Evolutionary conservation across 495 filamentous ascomycete species (phyloP), one percentile per base, ranked within the genome.

Genomic region (Penicillium silybi): DNA sequence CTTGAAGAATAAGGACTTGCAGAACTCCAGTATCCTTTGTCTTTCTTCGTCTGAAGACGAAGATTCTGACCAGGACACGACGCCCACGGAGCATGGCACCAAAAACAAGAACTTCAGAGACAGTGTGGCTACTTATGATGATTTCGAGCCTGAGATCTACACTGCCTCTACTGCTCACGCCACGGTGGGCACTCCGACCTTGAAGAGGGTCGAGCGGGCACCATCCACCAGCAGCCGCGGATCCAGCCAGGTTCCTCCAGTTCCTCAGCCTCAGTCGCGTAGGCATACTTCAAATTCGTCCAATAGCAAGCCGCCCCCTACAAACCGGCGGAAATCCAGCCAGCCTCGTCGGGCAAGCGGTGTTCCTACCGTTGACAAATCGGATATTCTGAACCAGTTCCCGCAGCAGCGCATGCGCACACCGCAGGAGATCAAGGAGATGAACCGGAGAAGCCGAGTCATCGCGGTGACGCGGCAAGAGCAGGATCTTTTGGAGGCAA

Each of bases 381-480:
- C 68, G 16, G 61, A 69, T 3, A 60, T 67, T 35, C 50, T 61
- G 19, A 61, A 68, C 15, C 57, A 57, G 29, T 44, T 65, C 34
- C 57, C 59, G 13, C 63, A 59, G 46, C 54, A 57, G 38, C 59
- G 52, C 8, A 43, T 40, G 10, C 53, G 49, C 26, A 53, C 50
- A 6, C 56, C 48, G 18, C 42, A 64, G 46, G 56, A 62, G 29
- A 48, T 67, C 41, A 69, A 62, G 34, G 65, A 73, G 37, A 58
- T 64, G 18, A 69, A 75, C 43, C 61, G 72, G 19, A 75, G 78
- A 54, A 85, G 81, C 44, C 84, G 85, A 34, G 74, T 93, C 35
- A 93, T 96, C 81, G 85, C 87, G 0, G 89, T 95, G 43, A 95
- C 89, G 0, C 78, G 82, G 45, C 89, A 95, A 67, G 91, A 96